These are phyloP conservation scores for Globisporangium abappressorium DNA, from an alignment of 352 stramenopile genomes.

Conservation along the genomic window DNA sequence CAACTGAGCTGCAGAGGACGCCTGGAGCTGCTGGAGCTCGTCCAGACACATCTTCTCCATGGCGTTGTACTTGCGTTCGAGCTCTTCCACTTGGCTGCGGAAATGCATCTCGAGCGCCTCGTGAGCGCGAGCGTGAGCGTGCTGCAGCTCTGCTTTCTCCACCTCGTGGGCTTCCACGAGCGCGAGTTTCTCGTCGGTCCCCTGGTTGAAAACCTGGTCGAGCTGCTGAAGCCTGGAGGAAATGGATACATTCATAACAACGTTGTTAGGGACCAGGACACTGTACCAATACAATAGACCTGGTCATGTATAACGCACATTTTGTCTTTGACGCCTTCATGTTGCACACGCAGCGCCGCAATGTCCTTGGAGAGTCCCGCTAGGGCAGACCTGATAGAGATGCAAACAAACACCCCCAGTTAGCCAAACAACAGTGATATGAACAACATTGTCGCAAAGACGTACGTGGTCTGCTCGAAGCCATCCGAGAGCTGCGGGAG, in stretches of 20 bases:
- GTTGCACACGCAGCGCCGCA: constrained; percentile 35
- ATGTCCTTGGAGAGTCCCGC: constrained; percentile 44
- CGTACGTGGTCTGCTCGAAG: constrained; percentile 40
- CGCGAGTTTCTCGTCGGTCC: constrained; percentile 41
- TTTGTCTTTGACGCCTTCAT: constrained; percentile 31
- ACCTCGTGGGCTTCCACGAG: constrained; percentile 33
- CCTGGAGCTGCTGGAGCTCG: constrained; percentile 37
- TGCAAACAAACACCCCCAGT: not conserved
- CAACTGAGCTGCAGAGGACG: constrained; percentile 22
- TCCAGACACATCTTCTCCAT: constrained; percentile 32
- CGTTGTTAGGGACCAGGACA: not conserved
- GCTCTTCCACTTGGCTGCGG: constrained; percentile 20
- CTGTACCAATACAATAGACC: not conserved
- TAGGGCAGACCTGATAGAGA: constrained; percentile 27
- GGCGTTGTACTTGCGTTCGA: constrained; percentile 29
- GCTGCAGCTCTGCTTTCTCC: constrained; percentile 28
- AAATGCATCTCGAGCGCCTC: constrained; percentile 26
- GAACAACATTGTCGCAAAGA: not conserved
- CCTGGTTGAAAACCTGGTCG: constrained; percentile 35
- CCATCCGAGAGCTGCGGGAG: constrained; percentile 33
- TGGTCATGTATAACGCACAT: constrained; percentile 24
- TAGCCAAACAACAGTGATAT: not conserved
- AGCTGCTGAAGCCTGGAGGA: constrained; percentile 30
- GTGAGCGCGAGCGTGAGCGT: constrained; percentile 26
- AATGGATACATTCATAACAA: not conserved